phyloP scores from a whole-genome alignment of 768 basidiomycete genomes.

The Xerocomellus chrysenteron region DNA sequence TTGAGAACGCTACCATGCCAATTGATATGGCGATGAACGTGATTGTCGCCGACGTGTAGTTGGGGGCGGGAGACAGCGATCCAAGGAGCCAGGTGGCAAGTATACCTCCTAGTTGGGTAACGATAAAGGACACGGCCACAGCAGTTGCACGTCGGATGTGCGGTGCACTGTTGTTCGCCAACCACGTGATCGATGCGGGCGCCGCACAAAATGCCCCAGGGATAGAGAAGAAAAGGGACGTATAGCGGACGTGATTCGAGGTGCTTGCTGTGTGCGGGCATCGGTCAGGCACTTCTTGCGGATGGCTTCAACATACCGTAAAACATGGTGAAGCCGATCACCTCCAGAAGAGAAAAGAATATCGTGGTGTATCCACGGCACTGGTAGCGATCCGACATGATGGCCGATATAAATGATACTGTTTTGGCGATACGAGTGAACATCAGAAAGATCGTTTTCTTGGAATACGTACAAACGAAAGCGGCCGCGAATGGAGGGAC shows the following conservation, averaged over 20 bases:
- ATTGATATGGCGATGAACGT: background rate
- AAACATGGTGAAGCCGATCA: constrained; percentile 57
- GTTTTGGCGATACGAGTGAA: background rate
- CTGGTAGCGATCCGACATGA: constrained; percentile 53
- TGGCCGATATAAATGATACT: constrained; percentile 42
- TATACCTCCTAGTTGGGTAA: background rate
- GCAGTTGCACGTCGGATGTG: background rate
- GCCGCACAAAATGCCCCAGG: constrained; percentile 42
- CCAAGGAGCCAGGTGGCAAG: constrained; percentile 4
- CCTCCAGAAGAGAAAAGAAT: constrained; percentile 40
- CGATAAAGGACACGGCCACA: background rate
- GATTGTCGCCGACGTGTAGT: background rate
- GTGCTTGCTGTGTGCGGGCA: constrained; percentile 10
- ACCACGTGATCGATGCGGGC: background rate
- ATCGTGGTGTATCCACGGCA: constrained; percentile 50
- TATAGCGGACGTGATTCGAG: constrained; percentile 49
- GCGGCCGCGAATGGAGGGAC: constrained; percentile 46
- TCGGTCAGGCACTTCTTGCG: background rate
- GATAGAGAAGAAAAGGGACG: constrained; percentile 55
- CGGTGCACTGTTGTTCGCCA: constrained; percentile 3
- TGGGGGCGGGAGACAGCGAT: background rate
- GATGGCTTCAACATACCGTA: constrained; percentile 37
- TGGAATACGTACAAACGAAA: constrained; percentile 41
- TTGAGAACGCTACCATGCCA: background rate
- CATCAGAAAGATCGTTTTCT: background rate